These are phyloP conservation scores for Crithidia bombi DNA, from an alignment of 208 protist species.

Conservation along the genomic window DNA sequence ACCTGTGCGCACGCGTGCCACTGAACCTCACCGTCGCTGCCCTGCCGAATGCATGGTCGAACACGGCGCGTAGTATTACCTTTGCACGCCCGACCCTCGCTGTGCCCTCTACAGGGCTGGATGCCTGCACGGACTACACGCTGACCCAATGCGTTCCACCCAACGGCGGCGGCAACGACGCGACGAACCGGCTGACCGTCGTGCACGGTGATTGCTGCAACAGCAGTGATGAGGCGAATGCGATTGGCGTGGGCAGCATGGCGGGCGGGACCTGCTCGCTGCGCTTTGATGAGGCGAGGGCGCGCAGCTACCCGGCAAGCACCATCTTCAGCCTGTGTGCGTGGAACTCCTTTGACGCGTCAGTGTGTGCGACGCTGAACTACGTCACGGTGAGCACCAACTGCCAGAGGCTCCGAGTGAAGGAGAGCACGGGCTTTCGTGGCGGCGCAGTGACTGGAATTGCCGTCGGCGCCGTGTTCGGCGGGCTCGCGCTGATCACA, in stretches of 20 bases:
- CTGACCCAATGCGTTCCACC: constrained; percentile 39
- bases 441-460: constrained; percentile 40
- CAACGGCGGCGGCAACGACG: constrained; percentile 17
- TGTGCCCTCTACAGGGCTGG: constrained; percentile 31
- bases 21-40: constrained; percentile 42
- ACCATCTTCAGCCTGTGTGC: constrained; percentile 55
- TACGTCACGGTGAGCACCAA: constrained; percentile 32
- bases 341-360: constrained; percentile 41
- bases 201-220: constrained; percentile 62
- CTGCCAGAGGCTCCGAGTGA: constrained; percentile 14
- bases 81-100: constrained; percentile 33
- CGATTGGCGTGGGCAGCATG: constrained; percentile 36
- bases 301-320: constrained; percentile 26
- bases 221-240: constrained; percentile 22
- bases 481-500: constrained; percentile 35
- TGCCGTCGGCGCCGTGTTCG: constrained; percentile 34
- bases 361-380: constrained; percentile 47
- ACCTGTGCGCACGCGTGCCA: constrained; percentile 52
- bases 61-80: constrained; percentile 11
- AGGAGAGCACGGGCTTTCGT: constrained; percentile 24
- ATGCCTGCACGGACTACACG: constrained; percentile 35
- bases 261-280: constrained; percentile 37
- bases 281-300: constrained; percentile 25
- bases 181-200: constrained; percentile 26
- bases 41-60: constrained; percentile 32